Evolutionary conservation across 192 early-diverging fungal species (phyloP).

Genomic region (Dissophora ornata): DNA sequence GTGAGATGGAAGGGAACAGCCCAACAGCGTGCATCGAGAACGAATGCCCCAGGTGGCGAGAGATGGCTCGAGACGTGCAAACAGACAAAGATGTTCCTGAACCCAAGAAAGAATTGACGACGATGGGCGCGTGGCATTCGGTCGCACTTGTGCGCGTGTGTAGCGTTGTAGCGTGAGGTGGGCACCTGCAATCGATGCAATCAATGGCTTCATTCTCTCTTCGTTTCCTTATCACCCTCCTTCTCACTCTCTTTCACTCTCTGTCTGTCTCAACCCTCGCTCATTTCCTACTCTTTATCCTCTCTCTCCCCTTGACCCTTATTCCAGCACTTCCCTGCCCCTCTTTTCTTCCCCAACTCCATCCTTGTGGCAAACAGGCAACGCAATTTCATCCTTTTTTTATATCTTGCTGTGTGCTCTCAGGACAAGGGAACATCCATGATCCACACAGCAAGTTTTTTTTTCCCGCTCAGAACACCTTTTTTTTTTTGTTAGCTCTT

Average conservation of each 20-base stretch:
- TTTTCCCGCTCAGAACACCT: not conserved
- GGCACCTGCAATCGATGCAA: not conserved
- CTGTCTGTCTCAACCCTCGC: not conserved
- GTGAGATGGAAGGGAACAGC: no score
- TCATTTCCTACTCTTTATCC: constrained; percentile 9
- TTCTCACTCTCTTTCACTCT: not conserved
- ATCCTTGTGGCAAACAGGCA: not conserved
- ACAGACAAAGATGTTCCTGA: no score
- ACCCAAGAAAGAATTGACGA: no score
- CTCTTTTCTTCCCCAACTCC: not conserved
- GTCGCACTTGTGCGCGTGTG: no score
- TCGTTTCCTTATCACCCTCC: no score
- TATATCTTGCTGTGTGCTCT: not conserved
- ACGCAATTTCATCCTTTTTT: no score
- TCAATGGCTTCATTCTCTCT: no score
- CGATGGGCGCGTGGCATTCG: no score
- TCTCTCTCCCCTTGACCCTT: constrained; percentile 1
- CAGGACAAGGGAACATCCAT: not conserved
- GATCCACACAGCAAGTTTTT: not conserved
- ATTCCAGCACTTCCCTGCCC: not conserved
- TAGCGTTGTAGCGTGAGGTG: not conserved
- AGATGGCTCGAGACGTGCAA: no score
- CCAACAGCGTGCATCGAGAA: no score
- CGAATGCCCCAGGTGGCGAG: no score
- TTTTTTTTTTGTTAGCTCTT: not conserved